Evolutionary conservation across 495 filamentous ascomycete species (phyloP).

Genomic region (Poronia punctata): DNA sequence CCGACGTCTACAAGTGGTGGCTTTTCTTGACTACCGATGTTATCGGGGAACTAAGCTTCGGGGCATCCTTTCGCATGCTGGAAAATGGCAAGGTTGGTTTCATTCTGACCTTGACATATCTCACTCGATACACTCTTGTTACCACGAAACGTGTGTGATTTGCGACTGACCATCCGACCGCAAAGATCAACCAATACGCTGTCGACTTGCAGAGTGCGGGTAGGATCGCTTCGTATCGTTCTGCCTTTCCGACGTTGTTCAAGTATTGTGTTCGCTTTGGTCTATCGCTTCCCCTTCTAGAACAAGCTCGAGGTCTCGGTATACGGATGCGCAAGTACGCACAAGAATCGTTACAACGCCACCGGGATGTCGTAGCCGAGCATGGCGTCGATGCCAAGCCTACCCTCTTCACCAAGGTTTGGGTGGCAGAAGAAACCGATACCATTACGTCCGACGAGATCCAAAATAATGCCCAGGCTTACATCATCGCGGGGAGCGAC

Average conservation of each 20-base stretch:
- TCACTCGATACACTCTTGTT: constrained; percentile 18
- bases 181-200: constrained; percentile 37
- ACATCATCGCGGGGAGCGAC: constrained; percentile 46
- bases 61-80: constrained; percentile 47
- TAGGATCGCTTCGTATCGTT: constrained; percentile 23
- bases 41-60: constrained; percentile 48
- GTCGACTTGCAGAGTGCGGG: constrained; percentile 28
- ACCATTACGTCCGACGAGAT: constrained; percentile 33
- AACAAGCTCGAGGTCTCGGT: neutral
- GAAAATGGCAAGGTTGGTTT: constrained; percentile 38
- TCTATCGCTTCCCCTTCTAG: constrained; percentile 7
- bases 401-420: constrained; percentile 43
- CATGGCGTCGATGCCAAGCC: constrained; percentile 30
- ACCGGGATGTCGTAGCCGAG: constrained; percentile 30
- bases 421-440: constrained; percentile 31
- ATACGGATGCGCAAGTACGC: constrained; percentile 23
- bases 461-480: constrained; percentile 31
- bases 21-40: constrained; percentile 50
- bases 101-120: constrained; percentile 2
- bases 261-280: neutral
- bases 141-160: neutral
- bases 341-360: constrained; percentile 29
- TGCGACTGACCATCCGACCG: neutral
- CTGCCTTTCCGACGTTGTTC: constrained; percentile 30
- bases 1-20: constrained; percentile 51